Evolutionary conservation across 140 eudicot genomes (phyloP).

Genomic region (Cichorium intybus): DNA sequence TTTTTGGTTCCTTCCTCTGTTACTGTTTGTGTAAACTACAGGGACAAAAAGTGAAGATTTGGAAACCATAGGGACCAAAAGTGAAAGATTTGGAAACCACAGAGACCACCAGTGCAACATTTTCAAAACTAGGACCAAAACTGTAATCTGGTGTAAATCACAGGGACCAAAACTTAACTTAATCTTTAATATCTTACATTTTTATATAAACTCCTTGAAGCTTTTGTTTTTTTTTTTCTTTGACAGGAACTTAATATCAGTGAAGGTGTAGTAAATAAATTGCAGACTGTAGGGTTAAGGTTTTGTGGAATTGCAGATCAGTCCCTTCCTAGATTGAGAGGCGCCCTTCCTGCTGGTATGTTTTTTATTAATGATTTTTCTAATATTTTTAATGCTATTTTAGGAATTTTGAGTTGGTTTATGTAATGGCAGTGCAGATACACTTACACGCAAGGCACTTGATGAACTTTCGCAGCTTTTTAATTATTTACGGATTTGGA

Average conservation of each 20-base stretch:
- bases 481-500: constrained; percentile 77
- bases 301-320: constrained; percentile 91
- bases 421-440: constrained; percentile 47
- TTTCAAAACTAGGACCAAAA: too few relatives aligned
- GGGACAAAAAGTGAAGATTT: too few relatives aligned
- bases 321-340: constrained; percentile 87
- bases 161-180: too few relatives aligned
- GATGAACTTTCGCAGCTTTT: constrained; percentile 83
- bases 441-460: constrained; percentile 77
- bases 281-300: constrained; percentile 85
- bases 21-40: too few relatives aligned
- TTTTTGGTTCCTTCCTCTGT: too few relatives aligned
- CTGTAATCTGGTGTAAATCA: too few relatives aligned
- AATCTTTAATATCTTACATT: not conserved
- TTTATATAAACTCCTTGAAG: not conserved
- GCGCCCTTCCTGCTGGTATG: constrained; percentile 94
- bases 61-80: too few relatives aligned
- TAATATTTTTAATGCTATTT: too few relatives aligned
- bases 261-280: constrained; percentile 79
- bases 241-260: constrained; percentile 80
- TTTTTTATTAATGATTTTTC: constrained; percentile 17
- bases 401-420: constrained; percentile 13
- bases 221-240: not conserved
- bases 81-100: too few relatives aligned
- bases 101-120: too few relatives aligned